These are phyloP conservation scores for Crotalaria pallida DNA, from an alignment of 306 rosid species.

Conservation along the genomic window DNA sequence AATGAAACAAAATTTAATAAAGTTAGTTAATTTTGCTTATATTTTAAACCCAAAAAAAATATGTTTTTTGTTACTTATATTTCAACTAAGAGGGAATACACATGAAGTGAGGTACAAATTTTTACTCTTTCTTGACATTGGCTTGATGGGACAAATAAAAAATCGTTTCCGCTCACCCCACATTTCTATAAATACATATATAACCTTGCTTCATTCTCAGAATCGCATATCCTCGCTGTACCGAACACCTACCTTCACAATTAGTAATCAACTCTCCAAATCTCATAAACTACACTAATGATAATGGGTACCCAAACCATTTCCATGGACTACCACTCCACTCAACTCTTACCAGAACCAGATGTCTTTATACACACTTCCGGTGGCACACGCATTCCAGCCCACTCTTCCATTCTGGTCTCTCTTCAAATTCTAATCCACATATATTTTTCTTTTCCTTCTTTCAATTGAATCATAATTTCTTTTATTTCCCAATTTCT, in stretches of 20 bases:
- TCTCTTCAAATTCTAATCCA: not conserved
- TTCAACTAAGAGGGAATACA: no score
- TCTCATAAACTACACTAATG: not conserved
- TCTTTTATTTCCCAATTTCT: not conserved
- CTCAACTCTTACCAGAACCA: conserved; percentile 52
- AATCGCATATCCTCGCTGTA: not conserved
- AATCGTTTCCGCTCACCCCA: not conserved
- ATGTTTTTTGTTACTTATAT: no score
- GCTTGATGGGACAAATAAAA: no score
- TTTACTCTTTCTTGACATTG: no score
- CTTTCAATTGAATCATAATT: not conserved
- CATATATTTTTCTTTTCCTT: not conserved
- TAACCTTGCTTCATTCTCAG: not conserved
- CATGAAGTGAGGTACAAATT: no score
- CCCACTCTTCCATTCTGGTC: conserved; percentile 68
- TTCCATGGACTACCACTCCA: conserved; percentile 1
- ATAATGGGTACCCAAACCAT: conserved; percentile 22
- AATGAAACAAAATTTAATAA: no score
- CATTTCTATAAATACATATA: not conserved
- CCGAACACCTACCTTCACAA: not conserved
- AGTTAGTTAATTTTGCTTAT: no score
- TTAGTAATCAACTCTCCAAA: not conserved
- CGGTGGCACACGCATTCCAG: conserved; percentile 65
- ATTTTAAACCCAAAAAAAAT: no score
- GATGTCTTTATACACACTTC: conserved; percentile 67